Evolutionary conservation across 208 protist genomes (phyloP), one percentile per base, ranked within the genome.

Genomic region (Wallacemonas sp.): DNA sequence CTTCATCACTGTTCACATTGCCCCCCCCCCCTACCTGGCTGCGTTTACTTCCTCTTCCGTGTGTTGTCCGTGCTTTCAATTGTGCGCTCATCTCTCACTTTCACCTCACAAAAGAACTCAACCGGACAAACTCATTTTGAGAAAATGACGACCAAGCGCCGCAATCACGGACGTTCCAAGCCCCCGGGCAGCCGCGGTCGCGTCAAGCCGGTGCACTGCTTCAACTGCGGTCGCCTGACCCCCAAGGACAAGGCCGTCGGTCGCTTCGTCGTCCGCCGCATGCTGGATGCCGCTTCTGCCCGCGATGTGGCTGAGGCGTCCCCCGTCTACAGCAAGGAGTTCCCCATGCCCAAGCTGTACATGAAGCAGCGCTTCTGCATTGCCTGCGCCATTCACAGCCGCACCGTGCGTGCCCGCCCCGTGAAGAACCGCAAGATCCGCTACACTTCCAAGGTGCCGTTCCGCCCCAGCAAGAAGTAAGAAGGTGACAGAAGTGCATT

Each of bases 321-420:
- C 65, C 88, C 80, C 49, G 72, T 98, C 62, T 96, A 97, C 74
- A 85, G 97, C 27, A 78, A 85, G 74, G 90, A 82, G 67, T 97
- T 94, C 81, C 81, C 81, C 62, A 94, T 99, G 73, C 99, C 99
- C 62, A 99, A 99, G 96, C 83, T 99, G 56, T 99, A 99, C 95
- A 89, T 98, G 80, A 99, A 99, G 95, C 85, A 98, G 81, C 94
- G 99, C 83, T 99, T 99, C 95, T 99, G 99, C 92, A 97, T 99
- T 61, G 98, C 98, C 24, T 99, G 98, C 92, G 98, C 98, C 67
- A 99, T 99, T 76, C 99, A 99, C 96, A 96, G 95, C 80, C 96
- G 97, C 71, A 93, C 98, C 33, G 98, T 99, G 48, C 97, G 92
- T 63, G 90, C 85, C 60, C 90, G 93, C 80, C 78, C 85, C 19